Percentiles rank a stretch among this genome's conserved stretches.
Conservation (phyloP, 1,284 basidiomycete species). For the Leccinum fallax region DNA sequence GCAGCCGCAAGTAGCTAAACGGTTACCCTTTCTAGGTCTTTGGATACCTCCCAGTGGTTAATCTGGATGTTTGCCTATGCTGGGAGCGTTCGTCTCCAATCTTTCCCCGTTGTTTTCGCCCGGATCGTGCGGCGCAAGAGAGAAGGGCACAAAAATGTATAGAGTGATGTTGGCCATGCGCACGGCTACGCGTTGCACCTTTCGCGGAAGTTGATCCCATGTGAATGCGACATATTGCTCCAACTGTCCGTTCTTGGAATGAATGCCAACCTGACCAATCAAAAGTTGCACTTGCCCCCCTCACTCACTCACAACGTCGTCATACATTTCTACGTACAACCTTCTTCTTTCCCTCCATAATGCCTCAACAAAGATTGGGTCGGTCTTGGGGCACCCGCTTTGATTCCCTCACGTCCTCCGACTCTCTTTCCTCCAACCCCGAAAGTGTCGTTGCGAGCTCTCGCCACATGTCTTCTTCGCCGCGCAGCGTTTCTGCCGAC, state of each 20-base stretch:
- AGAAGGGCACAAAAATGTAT: constrained; percentile 33
- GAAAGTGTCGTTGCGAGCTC: constrained; percentile 17
- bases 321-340: constrained; percentile 20
- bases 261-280: constrained; percentile 26
- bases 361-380: constrained; percentile 45
- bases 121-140: constrained; percentile 26
- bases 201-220: constrained; percentile 27
- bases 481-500: constrained; percentile 21
- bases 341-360: constrained; percentile 27
- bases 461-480: constrained; percentile 20
- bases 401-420: constrained; percentile 48
- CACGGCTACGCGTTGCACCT: constrained; percentile 16
- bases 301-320: constrained; percentile 7
- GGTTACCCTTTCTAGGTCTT: constrained; percentile 17
- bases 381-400: constrained; percentile 73
- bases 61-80: constrained; percentile 9
- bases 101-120: constrained; percentile 31
- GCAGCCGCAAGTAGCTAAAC: constrained; percentile 23
- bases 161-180: constrained; percentile 22
- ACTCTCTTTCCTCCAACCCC: constrained; percentile 27
- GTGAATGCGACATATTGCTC: constrained; percentile 27
- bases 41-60: constrained; percentile 10
- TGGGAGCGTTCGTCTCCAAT: constrained; percentile 13
- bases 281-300: constrained; percentile 1
- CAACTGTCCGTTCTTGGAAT: constrained; percentile 19